Conservation (phyloP, 2,329 filamentous ascomycete genomes). For the Lanzia echinophila region DNA sequence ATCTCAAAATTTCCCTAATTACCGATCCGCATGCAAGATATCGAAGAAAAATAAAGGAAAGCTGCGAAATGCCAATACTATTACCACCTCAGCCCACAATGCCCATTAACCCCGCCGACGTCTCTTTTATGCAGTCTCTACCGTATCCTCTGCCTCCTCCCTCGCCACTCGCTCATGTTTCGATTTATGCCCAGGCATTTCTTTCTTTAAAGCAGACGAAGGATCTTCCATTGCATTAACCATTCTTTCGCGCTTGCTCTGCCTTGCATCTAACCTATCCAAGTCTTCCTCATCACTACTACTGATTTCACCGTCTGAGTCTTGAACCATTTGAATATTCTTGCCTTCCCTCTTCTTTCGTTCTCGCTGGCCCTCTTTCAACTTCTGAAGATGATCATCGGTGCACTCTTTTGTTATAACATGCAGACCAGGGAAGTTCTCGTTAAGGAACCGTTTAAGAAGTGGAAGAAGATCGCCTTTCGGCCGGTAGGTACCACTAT, state of each 20-base stretch:
- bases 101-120: neutral
- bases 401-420: slow-evolving; percentile 73
- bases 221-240: slow-evolving; percentile 38
- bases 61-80: too few species aligned
- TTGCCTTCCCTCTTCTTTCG: slow-evolving; percentile 60
- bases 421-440: slow-evolving; percentile 71
- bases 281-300: slow-evolving; percentile 32
- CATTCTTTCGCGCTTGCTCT: slow-evolving; percentile 47
- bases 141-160: slow-evolving; percentile 16
- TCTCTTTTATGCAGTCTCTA: neutral
- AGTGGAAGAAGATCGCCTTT: slow-evolving; percentile 69
- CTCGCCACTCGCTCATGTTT: slow-evolving; percentile 16
- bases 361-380: slow-evolving; percentile 71
- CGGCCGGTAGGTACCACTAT: slow-evolving; percentile 87
- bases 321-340: slow-evolving; percentile 48
- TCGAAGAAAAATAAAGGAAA: neutral
- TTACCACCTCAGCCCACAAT: neutral
- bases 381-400: slow-evolving; percentile 61
- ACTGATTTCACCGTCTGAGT: slow-evolving; percentile 35
- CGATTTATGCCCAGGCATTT: slow-evolving; percentile 19
- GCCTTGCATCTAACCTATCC: slow-evolving; percentile 23
- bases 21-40: neutral
- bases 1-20: too few species aligned
- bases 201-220: slow-evolving; percentile 16
- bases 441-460: slow-evolving; percentile 62